Conservation (phyloP, 2,329 filamentous ascomycete genomes). For the Pezicula carpinea region DNA sequence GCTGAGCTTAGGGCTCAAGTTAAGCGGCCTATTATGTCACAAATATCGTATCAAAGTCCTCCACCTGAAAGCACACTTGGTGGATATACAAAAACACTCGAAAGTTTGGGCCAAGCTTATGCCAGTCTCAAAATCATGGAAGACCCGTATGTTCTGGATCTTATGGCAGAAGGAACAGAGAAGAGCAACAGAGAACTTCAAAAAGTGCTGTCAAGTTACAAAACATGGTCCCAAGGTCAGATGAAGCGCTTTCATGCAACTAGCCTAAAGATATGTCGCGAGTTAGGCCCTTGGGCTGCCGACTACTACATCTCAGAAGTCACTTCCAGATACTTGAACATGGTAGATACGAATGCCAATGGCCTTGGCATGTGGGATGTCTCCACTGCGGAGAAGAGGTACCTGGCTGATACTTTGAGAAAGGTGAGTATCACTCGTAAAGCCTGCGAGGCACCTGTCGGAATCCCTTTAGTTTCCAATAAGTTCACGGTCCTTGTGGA, state of each 20-base stretch:
- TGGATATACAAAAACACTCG: constrained; percentile 11
- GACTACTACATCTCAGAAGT: constrained; percentile 56
- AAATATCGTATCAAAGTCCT: constrained; percentile 12
- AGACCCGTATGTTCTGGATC: constrained; percentile 54
- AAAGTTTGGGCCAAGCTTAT: constrained; percentile 16
- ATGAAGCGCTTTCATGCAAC: constrained; percentile 50
- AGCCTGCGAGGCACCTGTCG: constrained; percentile 16
- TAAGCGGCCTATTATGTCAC: constrained; percentile 20
- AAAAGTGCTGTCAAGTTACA: constrained; percentile 35
- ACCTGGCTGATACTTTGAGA: constrained; percentile 45
- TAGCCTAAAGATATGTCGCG: constrained; percentile 43
- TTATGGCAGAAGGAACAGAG: constrained; percentile 39
- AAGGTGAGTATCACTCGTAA: constrained; percentile 28
- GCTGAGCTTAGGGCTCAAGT: constrained; percentile 37
- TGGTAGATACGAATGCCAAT: constrained; percentile 32
- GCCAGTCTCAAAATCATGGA: constrained; percentile 47
- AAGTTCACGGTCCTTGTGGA: constrained; percentile 55
- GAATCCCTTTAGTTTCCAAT: constrained; percentile 38
- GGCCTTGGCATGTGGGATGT: constrained; percentile 38
- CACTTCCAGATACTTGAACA: constrained; percentile 41
- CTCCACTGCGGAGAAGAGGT: constrained; percentile 44
- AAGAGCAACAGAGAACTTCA: constrained; percentile 35
- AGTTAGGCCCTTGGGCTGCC: constrained; percentile 65
- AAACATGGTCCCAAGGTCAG: constrained; percentile 50
- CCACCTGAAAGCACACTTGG: neutral